Evolutionary conservation across 75 land plant species (phyloP), one percentile per base, ranked within the genome.

Genomic region (Pinus albicaulis): DNA sequence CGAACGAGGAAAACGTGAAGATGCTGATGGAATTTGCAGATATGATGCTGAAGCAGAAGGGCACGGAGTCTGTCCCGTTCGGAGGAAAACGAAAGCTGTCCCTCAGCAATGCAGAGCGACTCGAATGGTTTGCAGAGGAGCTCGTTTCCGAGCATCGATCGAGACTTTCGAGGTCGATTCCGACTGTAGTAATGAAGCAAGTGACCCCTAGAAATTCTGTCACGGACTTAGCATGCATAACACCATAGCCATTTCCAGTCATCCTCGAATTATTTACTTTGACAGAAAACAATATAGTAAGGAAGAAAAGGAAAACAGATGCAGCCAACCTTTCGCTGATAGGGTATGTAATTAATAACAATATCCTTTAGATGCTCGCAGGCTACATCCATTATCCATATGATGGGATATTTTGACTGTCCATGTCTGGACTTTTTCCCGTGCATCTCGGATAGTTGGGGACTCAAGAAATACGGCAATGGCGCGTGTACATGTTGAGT

Each of bases 71-170:
- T 31, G 55, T 83, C n/a, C 85, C 85, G 10, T 83, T 83, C 61
- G 85, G 85, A 12, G 85, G 85, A n/a, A 75, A 75, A 41, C 77
- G 26, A 61, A 80, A 80, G 8, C 71, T 83, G 19, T 3, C 41
- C 10, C 58, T 36, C 28, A 83, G 78, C 74, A 83, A 83, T 76
- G 31, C 74, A 59, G 85, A 83, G 75, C 76, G 83, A 44, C 68
- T 83, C 19, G 85, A 83, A 41, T 83, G 85, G 85, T 82, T 83
- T 56, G 85, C 85, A 4, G 85, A 83, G 38, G 84, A 83, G 62
- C 79, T 83, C 3, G 60, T 83, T 62, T 14, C 34, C 57, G 85
- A 83, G 56, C 85, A 77, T 26, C 58, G 71, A 36, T 71, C 80
- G 31, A 69, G 82, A 62, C 38, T 56, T 55, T 70, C 80, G 13